Evolutionary conservation across 257 asterid genomes (phyloP).

Genomic region (Nicotiana sylvestris): DNA sequence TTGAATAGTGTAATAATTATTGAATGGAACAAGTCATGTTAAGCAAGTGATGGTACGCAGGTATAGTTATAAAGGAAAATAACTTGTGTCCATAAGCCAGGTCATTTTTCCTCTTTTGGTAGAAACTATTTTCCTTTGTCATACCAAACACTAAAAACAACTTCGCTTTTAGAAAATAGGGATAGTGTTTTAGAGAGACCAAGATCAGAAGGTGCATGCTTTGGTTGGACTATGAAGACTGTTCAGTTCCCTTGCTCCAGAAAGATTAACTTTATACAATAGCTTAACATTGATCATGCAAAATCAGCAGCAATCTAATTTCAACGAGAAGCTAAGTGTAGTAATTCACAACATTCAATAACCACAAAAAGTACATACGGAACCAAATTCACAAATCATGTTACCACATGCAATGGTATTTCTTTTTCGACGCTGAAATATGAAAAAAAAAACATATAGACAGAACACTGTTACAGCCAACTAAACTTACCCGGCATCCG

Average conservation of each 20-base stretch:
- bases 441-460: background rate
- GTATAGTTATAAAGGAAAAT: too few species aligned
- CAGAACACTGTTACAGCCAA: background rate
- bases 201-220: too few species aligned
- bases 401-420: too few species aligned
- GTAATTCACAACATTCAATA: background rate
- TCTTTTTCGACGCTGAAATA: background rate
- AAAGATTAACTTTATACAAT: too few species aligned
- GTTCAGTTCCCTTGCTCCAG: too few species aligned
- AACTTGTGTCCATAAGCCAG: background rate
- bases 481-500: too few species aligned
- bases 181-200: background rate
- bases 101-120: background rate
- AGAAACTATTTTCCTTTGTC: background rate
- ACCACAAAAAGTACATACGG: background rate
- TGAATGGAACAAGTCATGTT: background rate
- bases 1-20: background rate
- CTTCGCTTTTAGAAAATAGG: background rate
- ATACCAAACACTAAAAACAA: background rate
- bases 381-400: background rate
- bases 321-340: too few species aligned
- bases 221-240: too few species aligned
- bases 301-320: too few species aligned
- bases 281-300: too few species aligned
- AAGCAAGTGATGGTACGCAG: background rate